Base-by-base conservation (phyloP, 2,329 filamentous ascomycete genomes). In the Xylaria sp. region DNA sequence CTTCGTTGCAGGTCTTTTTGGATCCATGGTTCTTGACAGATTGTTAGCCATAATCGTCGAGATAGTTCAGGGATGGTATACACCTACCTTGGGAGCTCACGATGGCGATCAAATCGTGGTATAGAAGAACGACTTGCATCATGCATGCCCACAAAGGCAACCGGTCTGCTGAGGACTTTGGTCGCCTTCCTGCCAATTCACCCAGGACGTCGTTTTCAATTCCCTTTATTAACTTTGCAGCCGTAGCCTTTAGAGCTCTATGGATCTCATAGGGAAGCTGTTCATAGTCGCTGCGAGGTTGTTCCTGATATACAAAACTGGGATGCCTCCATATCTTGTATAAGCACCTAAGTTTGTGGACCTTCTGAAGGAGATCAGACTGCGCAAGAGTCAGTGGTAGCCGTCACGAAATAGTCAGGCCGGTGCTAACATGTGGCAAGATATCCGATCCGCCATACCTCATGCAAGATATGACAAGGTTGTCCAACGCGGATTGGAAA, bases 51-150 rank as follows among this genome's bases (percentile, higher is more conserved):
- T 15, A n/a, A 25, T n/a, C 39, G 36, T 31, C 23, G 18, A 12
- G 60, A 41, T 25, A 55, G 8, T 13, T 13, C 28, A n/a, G 13
- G 15, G 51, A 41, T 46, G 7, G 7, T 48, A 33, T 25, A 15
- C 41, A 18, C 59, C 52, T 75, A 76, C 75, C 74, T 70, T 72
- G 63, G 25, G 65, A 70, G 61, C 65, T 68, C 49, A 67, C 62
- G 28, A 74, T 66, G 5, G 49, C 75, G 65, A 80, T 76, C 56
- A 85, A 75, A 62, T 85, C 82, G 25, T 81, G 80, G 69, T 86
- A 86, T 72, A 85, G 81, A 49, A 86, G 78, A 52, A 86, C 82
- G 65, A 86, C 75, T 69, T 85, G 83, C 84, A 85, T 86, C 75
- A 85, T 75, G 73, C 81, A 82, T 18, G 80, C 82, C 83, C 84